phyloP scores from a whole-genome alignment of 2,329 filamentous ascomycete species.

The Rachicladosporium sp. region DNA sequence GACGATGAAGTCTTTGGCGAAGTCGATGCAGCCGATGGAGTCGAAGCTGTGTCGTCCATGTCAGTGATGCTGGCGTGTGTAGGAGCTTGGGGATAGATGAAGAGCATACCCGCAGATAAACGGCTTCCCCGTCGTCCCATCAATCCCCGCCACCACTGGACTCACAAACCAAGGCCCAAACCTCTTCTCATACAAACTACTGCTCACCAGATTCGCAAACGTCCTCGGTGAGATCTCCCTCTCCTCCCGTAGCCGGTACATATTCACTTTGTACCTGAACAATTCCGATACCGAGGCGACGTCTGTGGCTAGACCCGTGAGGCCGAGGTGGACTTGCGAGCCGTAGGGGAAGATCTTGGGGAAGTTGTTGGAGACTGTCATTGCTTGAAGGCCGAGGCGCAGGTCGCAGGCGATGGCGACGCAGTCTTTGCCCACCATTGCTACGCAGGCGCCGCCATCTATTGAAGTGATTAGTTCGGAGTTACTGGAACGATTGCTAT shows the following conservation, averaged over 20 bases:
- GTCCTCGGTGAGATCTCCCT: slow-evolving; percentile 88
- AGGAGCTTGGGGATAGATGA: neutral
- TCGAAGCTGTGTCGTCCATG: slow-evolving; percentile 49
- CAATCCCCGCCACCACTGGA: slow-evolving; percentile 87
- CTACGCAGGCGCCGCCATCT: slow-evolving; percentile 88
- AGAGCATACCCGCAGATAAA: slow-evolving; percentile 70
- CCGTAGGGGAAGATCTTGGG: slow-evolving; percentile 99
- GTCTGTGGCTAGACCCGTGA: slow-evolving; percentile 93
- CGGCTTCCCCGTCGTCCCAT: slow-evolving; percentile 83
- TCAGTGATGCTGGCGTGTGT: neutral
- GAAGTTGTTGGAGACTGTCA: slow-evolving; percentile 99
- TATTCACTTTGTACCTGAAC: slow-evolving; percentile 99
- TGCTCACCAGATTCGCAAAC: slow-evolving; percentile 90
- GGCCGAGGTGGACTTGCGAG: slow-evolving; percentile 77
- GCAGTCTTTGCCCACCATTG: slow-evolving; percentile 99
- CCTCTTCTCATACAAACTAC: slow-evolving; percentile 81
- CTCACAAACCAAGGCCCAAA: slow-evolving; percentile 96
- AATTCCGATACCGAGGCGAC: slow-evolving; percentile 89
- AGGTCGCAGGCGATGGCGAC: slow-evolving; percentile 99
- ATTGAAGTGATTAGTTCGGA: slow-evolving; percentile 4
- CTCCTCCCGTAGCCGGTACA: slow-evolving; percentile 98
- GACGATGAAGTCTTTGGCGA: slow-evolving; percentile 98
- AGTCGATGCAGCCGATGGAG: slow-evolving; percentile 98
- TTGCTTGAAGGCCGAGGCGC: slow-evolving; percentile 85
- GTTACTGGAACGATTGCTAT: too few species aligned